Evolutionary conservation across 805 yeast species (phyloP).

Genomic region (Alloascoidea hylecoeti): DNA sequence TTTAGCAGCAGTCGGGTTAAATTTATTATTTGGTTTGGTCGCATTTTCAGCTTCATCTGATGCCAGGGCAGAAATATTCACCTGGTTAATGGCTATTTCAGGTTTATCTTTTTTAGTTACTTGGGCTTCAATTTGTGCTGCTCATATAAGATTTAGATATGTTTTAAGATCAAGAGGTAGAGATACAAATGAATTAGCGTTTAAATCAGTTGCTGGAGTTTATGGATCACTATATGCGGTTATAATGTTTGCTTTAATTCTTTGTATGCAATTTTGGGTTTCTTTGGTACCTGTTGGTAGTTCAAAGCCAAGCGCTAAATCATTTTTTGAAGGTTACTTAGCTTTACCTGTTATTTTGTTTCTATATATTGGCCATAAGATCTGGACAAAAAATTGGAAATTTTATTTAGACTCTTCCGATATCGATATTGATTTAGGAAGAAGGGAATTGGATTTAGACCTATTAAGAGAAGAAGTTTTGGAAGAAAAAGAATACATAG

Average conservation of each 20-base stretch:
- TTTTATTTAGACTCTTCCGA: constrained; percentile 29
- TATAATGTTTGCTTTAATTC: constrained; percentile 38
- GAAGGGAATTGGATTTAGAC: constrained; percentile 45
- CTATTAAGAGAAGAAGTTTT: constrained; percentile 31
- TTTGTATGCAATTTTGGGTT: constrained; percentile 71
- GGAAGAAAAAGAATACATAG: constrained; percentile 38
- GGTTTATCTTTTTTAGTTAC: constrained; percentile 68
- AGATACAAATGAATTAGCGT: constrained; percentile 51
- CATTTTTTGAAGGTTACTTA: constrained; percentile 39
- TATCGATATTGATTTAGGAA: constrained; percentile 50
- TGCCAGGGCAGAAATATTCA: constrained; percentile 41
- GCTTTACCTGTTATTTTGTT: constrained; percentile 27
- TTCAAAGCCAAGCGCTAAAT: too few relatives aligned
- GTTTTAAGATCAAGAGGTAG: constrained; percentile 55
- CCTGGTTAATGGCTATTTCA: constrained; percentile 50
- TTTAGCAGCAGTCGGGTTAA: constrained; percentile 33
- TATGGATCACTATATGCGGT: constrained; percentile 55
- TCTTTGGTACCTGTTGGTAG: constrained; percentile 57
- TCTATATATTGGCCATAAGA: constrained; percentile 37
- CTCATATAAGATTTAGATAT: constrained; percentile 54
- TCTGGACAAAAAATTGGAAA: constrained; percentile 25
- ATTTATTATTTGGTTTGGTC: constrained; percentile 40
- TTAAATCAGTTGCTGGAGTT: constrained; percentile 52
- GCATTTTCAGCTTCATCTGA: constrained; percentile 59
- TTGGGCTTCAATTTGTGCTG: constrained; percentile 63